Evolutionary conservation across 2,329 filamentous ascomycete species (phyloP).

Genomic region (Hymenoscyphus infarciens): DNA sequence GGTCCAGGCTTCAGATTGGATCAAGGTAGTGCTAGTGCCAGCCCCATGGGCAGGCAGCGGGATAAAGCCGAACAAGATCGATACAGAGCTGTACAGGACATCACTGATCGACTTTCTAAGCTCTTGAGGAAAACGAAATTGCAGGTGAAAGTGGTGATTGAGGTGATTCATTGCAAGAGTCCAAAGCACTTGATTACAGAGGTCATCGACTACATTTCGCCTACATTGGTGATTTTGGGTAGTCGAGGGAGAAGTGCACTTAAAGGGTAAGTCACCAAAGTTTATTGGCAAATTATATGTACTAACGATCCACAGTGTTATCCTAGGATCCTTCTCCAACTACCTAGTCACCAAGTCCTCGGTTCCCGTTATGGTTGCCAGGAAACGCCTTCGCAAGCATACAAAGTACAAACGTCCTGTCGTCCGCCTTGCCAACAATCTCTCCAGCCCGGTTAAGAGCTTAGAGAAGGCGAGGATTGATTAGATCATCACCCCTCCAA

Average conservation of each 20-base stretch:
- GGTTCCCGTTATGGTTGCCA: constrained; percentile 95
- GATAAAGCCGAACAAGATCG: constrained; percentile 73
- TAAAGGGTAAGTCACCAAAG: constrained; percentile 66
- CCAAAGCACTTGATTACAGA: constrained; percentile 95
- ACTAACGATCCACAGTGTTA: constrained; percentile 61
- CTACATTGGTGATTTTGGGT: constrained; percentile 89
- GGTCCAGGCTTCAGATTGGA: constrained; percentile 24
- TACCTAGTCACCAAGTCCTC: constrained; percentile 96
- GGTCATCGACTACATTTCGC: constrained; percentile 89
- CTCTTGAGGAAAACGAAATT: constrained; percentile 85
- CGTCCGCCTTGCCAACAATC: constrained; percentile 75
- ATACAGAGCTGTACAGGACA: constrained; percentile 73
- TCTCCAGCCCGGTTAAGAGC: constrained; percentile 65
- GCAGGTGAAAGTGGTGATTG: constrained; percentile 89
- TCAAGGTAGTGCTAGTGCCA: constrained; percentile 26
- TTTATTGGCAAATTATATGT: constrained; percentile 6
- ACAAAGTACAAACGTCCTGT: constrained; percentile 72
- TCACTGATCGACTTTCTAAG: constrained; percentile 80
- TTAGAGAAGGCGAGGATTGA: constrained; percentile 74
- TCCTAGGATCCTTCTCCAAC: constrained; percentile 94
- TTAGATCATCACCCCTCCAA: constrained; percentile 36
- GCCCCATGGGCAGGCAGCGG: constrained; percentile 43
- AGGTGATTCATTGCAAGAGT: constrained; percentile 98
- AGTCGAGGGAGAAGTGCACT: constrained; percentile 87
- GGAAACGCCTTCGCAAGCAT: constrained; percentile 85